Percentiles rank a stretch among this genome's conserved stretches.
Conservation (phyloP, 768 basidiomycete genomes). For the Dioszegia crocea region DNA sequence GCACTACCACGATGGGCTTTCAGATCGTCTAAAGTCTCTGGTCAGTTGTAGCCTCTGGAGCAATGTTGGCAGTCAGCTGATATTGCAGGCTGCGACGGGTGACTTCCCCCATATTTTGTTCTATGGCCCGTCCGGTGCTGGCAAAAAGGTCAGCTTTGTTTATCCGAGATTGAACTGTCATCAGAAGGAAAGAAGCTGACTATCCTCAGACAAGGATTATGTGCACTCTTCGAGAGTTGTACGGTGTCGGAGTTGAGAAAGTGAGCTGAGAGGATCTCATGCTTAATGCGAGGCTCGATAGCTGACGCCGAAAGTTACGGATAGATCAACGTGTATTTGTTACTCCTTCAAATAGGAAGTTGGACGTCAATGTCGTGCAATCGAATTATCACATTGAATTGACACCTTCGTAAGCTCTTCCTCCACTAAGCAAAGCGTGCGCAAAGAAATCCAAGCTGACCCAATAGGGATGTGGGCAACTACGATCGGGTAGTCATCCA, state of each 20-base stretch:
- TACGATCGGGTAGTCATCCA: slow-evolving; percentile 94
- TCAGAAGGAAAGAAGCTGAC: slow-evolving; percentile 14
- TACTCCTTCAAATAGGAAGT: slow-evolving; percentile 85
- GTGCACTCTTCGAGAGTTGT: slow-evolving; percentile 79
- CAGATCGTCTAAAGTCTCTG: slow-evolving; percentile 71
- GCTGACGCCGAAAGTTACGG: slow-evolving; percentile 64
- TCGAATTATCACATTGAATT: slow-evolving; percentile 98
- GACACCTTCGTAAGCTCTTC: slow-evolving; percentile 72
- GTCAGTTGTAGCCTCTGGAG: slow-evolving; percentile 50
- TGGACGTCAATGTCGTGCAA: slow-evolving; percentile 95
- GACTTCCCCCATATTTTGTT: slow-evolving; percentile 98
- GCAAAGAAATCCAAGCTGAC: slow-evolving; percentile 52
- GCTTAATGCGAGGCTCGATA: neutral
- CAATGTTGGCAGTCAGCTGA: neutral
- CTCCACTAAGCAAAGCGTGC: neutral
- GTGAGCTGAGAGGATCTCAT: slow-evolving; percentile 51
- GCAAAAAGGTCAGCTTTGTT: slow-evolving; percentile 75
- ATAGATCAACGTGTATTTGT: slow-evolving; percentile 96
- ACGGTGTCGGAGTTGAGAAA: slow-evolving; percentile 89
- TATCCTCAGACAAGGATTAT: slow-evolving; percentile 70
- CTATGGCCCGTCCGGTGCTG: slow-evolving; percentile 94
- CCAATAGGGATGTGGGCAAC: slow-evolving; percentile 70
- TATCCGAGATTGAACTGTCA: too few relatives aligned
- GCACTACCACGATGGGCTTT: slow-evolving; percentile 79
- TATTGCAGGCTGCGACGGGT: slow-evolving; percentile 67